Evolutionary conservation across 2,329 filamentous ascomycete genomes (phyloP).

Genomic region (Fusarium decemcellulare): DNA sequence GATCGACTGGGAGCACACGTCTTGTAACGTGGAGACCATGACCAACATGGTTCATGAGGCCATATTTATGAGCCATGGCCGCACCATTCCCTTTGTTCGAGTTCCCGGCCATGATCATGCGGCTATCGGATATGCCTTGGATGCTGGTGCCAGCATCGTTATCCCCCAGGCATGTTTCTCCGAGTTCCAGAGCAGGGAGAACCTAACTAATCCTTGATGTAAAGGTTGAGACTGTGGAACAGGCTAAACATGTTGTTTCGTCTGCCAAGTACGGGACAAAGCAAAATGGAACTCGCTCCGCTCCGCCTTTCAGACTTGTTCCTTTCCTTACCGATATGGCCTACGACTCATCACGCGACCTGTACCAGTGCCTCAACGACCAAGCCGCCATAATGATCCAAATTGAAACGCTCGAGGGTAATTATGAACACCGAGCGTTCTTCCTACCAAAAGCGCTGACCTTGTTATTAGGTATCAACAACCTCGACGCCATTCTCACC

Average conservation of each 20-base stretch:
- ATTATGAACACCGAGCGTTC: neutral
- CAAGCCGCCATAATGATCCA: constrained; percentile 65
- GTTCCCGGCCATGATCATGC: constrained; percentile 63
- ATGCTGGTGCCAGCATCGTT: constrained; percentile 63
- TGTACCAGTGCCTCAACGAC: constrained; percentile 59
- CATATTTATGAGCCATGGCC: constrained; percentile 61
- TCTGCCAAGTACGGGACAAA: constrained; percentile 60
- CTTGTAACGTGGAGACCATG: constrained; percentile 65
- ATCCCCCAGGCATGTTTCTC: constrained; percentile 54
- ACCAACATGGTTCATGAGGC: constrained; percentile 63
- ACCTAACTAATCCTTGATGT: neutral
- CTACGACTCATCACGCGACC: constrained; percentile 49
- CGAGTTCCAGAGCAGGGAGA: neutral
- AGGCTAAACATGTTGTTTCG: constrained; percentile 59
- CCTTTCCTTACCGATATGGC: constrained; percentile 57
- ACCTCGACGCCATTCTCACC: constrained; percentile 65
- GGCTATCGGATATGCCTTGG: constrained; percentile 61
- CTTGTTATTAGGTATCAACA: constrained; percentile 53
- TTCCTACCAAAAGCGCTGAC: no score
- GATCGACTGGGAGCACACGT: constrained; percentile 64
- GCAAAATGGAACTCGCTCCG: constrained; percentile 59
- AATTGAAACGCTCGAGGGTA: constrained; percentile 57
- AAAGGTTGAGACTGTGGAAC: constrained; percentile 60
- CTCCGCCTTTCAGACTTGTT: constrained; percentile 59
- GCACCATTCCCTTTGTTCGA: constrained; percentile 61